phyloP scores from a whole-genome alignment of 2,329 filamentous ascomycete species.

The Penicillium polonicum region DNA sequence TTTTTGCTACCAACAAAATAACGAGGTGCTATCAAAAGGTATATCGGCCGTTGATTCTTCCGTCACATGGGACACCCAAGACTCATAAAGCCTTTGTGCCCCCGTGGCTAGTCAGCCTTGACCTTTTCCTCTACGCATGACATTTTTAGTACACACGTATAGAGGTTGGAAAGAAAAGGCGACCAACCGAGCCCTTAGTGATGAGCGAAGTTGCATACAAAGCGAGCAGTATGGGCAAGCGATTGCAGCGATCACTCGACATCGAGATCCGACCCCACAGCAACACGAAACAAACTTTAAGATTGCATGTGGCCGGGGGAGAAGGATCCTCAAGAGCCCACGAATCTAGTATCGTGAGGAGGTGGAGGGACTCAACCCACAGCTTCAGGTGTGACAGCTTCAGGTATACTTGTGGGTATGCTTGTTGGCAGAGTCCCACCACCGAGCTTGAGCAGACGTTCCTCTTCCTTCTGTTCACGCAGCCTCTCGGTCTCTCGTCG shows the following conservation, averaged over 20 bases:
- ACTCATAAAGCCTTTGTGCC: conserved; percentile 22
- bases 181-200: conserved; percentile 27
- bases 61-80: conserved; percentile 31
- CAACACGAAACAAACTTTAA: conserved; percentile 9
- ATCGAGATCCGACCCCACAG: conserved; percentile 25
- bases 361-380: conserved; percentile 27
- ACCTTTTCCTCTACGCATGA: conserved; percentile 15
- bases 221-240: conserved; percentile 8
- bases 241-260: conserved; percentile 29
- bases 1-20: conserved; percentile 34
- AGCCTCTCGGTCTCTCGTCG: conserved; percentile 80
- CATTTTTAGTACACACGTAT: conserved; percentile 2
- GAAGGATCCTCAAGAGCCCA: conserved; percentile 30
- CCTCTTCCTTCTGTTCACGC: conserved; percentile 73
- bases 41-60: conserved; percentile 31
- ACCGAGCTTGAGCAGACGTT: conserved; percentile 51
- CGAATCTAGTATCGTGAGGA: conserved; percentile 25
- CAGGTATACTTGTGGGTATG: conserved; percentile 7
- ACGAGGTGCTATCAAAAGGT: conserved; percentile 28
- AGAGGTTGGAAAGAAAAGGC: conserved; percentile 10
- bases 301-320: conserved; percentile 7
- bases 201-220: conserved; percentile 22
- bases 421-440: conserved; percentile 28
- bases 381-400: conserved; percentile 22
- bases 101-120: conserved; percentile 20